Conservation (phyloP, 2,329 filamentous ascomycete species). For the Aspergillus transmontanensis region DNA sequence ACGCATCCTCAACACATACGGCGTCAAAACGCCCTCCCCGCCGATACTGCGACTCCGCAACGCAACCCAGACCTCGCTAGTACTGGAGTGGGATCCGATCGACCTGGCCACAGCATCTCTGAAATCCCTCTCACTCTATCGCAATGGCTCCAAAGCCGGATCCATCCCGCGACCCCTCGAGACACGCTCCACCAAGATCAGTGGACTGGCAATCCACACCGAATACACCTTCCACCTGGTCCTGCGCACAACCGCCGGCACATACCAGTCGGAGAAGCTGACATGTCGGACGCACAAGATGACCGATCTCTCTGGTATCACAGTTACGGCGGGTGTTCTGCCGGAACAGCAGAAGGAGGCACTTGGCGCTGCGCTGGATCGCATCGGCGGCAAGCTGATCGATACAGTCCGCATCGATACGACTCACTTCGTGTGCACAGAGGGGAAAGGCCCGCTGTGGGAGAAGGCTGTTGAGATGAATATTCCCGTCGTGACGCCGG, state of each 20-base stretch:
- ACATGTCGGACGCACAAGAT: conserved; percentile 94
- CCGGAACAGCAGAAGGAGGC: conserved; percentile 72
- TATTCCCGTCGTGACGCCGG: conserved; percentile 92
- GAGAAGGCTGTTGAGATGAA: conserved; percentile 98
- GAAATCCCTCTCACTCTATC: conserved; percentile 84
- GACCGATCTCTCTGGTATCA: conserved; percentile 95
- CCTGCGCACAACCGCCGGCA: conserved; percentile 86
- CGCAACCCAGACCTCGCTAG: conserved; percentile 96
- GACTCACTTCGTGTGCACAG: conserved; percentile 96
- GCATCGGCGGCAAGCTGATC: conserved; percentile 89
- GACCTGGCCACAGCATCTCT: conserved; percentile 89
- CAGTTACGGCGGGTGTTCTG: conserved; percentile 86
- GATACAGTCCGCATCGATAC: conserved; percentile 94
- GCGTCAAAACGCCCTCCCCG: conserved; percentile 72
- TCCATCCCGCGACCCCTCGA: conserved; percentile 85
- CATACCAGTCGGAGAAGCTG: conserved; percentile 79
- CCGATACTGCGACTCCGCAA: conserved; percentile 90
- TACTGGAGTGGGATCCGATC: conserved; percentile 97
- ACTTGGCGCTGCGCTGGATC: conserved; percentile 73
- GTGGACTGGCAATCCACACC: conserved; percentile 90
- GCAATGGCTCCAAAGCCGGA: conserved; percentile 95
- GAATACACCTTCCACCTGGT: conserved; percentile 95
- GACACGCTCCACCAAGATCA: conserved; percentile 95
- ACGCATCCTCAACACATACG: conserved; percentile 84
- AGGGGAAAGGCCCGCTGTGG: conserved; percentile 86